phyloP scores from a whole-genome alignment of 2,329 filamentous ascomycete genomes.

The Plenodomus tracheiphilus region DNA sequence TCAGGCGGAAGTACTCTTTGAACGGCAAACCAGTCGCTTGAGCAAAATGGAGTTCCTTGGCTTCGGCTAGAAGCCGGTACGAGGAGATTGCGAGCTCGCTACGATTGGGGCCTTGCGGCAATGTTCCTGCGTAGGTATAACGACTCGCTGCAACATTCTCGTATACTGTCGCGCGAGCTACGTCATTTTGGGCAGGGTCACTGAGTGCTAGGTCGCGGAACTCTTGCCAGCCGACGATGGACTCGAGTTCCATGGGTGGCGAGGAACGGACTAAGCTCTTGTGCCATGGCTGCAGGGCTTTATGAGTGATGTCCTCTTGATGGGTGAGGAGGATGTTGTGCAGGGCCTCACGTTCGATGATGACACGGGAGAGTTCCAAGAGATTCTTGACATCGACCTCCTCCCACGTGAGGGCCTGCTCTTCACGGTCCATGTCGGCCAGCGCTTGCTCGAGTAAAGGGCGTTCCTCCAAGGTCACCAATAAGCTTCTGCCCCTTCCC shows the following conservation, averaged over 20 bases:
- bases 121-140: conserved; percentile 23
- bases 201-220: conserved; percentile 29
- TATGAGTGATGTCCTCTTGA: conserved; percentile 35
- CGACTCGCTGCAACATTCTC: conserved; percentile 28
- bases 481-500: conserved; percentile 31
- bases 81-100: conserved; percentile 25
- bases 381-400: conserved; percentile 96
- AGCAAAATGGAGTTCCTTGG: conserved; percentile 28
- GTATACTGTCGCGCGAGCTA: conserved; percentile 28
- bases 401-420: conserved; percentile 68
- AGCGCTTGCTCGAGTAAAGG: conserved; percentile 68
- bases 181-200: conserved; percentile 12
- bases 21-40: conserved; percentile 25
- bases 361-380: conserved; percentile 78
- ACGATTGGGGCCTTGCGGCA: conserved; percentile 23
- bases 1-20: conserved; percentile 13
- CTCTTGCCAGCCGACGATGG: conserved; percentile 31
- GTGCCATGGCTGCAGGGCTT: conserved; percentile 23
- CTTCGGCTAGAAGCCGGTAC: conserved; percentile 35
- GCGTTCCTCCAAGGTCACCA: conserved; percentile 35
- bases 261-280: conserved; percentile 20
- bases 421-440: conserved; percentile 66
- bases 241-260: conserved; percentile 25
- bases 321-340: conserved; percentile 64
- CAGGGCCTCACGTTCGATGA: conserved; percentile 83